A percentile compares a stretch with the other conserved stretches of the same genome.
These are phyloP conservation scores for Saturnispora bothae DNA, from an alignment of 805 yeast species.

Conservation along the genomic window DNA sequence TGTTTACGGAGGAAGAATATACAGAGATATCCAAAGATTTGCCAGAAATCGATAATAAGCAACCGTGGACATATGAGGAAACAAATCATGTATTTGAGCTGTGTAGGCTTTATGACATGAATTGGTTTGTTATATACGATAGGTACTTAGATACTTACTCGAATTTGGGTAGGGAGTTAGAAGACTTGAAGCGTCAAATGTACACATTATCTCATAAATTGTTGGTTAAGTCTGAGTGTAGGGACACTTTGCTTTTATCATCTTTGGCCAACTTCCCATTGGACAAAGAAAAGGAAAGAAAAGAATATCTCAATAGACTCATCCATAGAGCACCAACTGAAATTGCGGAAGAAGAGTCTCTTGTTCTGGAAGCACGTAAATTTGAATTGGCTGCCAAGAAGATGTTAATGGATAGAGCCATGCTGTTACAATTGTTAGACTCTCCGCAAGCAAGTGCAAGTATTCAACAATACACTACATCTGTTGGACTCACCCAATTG, in stretches of 20 bases:
- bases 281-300: constrained; percentile 66
- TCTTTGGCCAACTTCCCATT: constrained; percentile 56
- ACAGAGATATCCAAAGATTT: constrained; percentile 18
- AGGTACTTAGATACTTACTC: constrained; percentile 33
- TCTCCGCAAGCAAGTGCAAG: constrained; percentile 76
- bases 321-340: constrained; percentile 87
- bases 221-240: constrained; percentile 29
- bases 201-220: constrained; percentile 56
- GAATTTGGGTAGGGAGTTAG: constrained; percentile 47
- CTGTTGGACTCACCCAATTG: constrained; percentile 83
- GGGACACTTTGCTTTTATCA: constrained; percentile 41
- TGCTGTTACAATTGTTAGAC: constrained; percentile 67
- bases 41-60: background rate
- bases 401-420: constrained; percentile 73
- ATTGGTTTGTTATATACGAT: constrained; percentile 63
- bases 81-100: constrained; percentile 69
- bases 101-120: constrained; percentile 46
- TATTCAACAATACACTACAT: constrained; percentile 64
- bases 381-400: constrained; percentile 89
- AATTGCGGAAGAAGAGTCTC: constrained; percentile 93
- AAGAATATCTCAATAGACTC: constrained; percentile 65
- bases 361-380: constrained; percentile 84
- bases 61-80: constrained; percentile 64
- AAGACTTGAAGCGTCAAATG: constrained; percentile 76
- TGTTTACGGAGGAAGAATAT: constrained; percentile 52